A percentile compares a stretch with the other conserved stretches of the same genome.
Evolutionary conservation across 2,329 filamentous ascomycete species (phyloP).

Genomic region (Pseudogymnoascus sp.): DNA sequence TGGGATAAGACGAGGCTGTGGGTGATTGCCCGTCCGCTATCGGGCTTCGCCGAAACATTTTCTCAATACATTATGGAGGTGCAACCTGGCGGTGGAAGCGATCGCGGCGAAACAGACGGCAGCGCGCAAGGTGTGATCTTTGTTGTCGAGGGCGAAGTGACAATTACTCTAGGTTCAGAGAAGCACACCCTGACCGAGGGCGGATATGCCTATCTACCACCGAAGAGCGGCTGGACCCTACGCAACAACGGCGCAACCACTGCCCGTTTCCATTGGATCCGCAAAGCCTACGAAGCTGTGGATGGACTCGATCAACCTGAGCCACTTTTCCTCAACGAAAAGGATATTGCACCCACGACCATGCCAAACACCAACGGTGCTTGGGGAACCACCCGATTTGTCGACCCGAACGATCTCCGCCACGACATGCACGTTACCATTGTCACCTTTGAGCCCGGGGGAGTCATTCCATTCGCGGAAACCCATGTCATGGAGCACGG

Average conservation of each 20-base stretch:
- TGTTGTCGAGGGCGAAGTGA: conserved; percentile 1
- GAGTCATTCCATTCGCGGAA: neutral
- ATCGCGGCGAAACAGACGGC: conserved; percentile 1
- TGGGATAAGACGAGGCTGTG: conserved; percentile 7
- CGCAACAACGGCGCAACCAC: neutral
- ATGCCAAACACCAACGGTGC: conserved; percentile 2
- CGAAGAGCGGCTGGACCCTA: neutral
- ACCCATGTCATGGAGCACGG: conserved; percentile 9
- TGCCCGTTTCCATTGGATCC: conserved; percentile 6
- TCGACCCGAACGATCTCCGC: conserved; percentile 9
- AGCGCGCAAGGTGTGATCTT: neutral
- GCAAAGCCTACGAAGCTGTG: conserved; percentile 2
- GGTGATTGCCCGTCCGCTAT: conserved; percentile 9
- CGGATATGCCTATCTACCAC: conserved; percentile 4
- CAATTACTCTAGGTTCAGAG: neutral
- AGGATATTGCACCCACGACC: neutral
- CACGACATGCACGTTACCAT: conserved; percentile 10
- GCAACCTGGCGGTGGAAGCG: conserved; percentile 7
- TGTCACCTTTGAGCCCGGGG: conserved; percentile 7
- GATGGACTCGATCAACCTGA: neutral
- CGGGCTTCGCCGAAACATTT: conserved; percentile 7
- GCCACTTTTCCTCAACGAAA: conserved; percentile 4
- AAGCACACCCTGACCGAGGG: conserved; percentile 2
- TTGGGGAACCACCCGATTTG: conserved; percentile 6
- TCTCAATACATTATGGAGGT: conserved; percentile 10